These are phyloP conservation scores for Malus domestica DNA, from an alignment of 306 rosid genomes.

Conservation along the genomic window DNA sequence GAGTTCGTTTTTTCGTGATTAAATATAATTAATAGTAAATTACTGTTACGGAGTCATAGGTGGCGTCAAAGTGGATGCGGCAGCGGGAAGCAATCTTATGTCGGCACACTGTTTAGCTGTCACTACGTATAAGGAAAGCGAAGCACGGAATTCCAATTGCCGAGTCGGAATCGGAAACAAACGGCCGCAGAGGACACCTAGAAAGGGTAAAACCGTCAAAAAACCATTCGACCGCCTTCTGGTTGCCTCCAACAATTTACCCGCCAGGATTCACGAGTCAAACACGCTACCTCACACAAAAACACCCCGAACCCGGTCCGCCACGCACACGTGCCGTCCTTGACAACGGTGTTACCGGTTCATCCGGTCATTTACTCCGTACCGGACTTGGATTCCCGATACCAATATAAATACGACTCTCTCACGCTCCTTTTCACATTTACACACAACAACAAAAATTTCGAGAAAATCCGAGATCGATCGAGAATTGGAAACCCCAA, in stretches of 20 bases:
- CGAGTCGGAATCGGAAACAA: neutral
- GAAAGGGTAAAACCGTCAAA: neutral
- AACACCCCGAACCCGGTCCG: neutral
- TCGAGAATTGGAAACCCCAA: neutral
- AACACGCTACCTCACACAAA: neutral
- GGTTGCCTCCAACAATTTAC: neutral
- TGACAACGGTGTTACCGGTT: neutral
- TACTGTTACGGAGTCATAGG: no score
- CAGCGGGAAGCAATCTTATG: neutral
- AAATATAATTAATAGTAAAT: neutral
- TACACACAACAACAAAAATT: neutral
- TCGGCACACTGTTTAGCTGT: neutral
- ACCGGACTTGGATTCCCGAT: neutral
- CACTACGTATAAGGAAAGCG: neutral
- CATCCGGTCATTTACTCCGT: conserved; percentile 3
- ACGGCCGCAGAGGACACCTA: neutral
- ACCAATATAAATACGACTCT: neutral
- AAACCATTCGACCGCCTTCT: neutral
- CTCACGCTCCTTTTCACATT: neutral
- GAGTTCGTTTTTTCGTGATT: no score
- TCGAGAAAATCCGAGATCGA: neutral
- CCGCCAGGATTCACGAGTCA: neutral
- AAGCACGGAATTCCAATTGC: neutral
- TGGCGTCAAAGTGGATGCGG: neutral
- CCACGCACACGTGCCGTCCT: conserved; percentile 12